Evolutionary conservation across 177 flowering plant genomes (phyloP).

Genomic region (Vitis hybrid): DNA sequence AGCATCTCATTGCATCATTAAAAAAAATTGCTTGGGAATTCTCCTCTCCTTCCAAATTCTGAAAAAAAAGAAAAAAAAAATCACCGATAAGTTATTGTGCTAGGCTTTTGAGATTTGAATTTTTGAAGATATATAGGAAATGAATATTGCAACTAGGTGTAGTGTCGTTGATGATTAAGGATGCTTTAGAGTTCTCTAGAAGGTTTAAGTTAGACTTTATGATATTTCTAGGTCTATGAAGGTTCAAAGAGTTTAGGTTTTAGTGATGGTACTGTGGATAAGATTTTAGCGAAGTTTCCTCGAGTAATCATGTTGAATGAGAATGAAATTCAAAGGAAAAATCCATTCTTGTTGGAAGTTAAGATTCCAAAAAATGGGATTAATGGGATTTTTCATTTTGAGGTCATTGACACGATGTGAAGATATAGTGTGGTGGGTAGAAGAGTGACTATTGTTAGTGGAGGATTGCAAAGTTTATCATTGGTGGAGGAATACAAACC

Average conservation of each 20-base stretch:
- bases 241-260: conserved; percentile 49
- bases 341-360: neutral
- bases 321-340: conserved; percentile 27
- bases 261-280: conserved; percentile 40
- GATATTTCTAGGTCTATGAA: conserved; percentile 29
- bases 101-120: conserved; percentile 45
- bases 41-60: no score
- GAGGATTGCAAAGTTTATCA: no score
- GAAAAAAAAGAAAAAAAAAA: no score
- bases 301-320: conserved; percentile 41
- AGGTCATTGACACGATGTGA: no score
- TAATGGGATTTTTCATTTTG: no score
- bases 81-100: conserved; percentile 22
- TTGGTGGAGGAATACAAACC: no score
- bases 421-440: no score
- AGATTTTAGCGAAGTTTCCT: conserved; percentile 62
- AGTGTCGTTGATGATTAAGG: conserved; percentile 35
- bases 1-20: no score
- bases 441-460: no score
- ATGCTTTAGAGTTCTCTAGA: conserved; percentile 47
- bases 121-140: conserved; percentile 58
- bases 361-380: conserved; percentile 10
- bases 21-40: no score
- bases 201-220: conserved; percentile 40
- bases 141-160: conserved; percentile 24